phyloP scores from a whole-genome alignment of 179 eudicot genomes.

The Corrigiola litoralis region DNA sequence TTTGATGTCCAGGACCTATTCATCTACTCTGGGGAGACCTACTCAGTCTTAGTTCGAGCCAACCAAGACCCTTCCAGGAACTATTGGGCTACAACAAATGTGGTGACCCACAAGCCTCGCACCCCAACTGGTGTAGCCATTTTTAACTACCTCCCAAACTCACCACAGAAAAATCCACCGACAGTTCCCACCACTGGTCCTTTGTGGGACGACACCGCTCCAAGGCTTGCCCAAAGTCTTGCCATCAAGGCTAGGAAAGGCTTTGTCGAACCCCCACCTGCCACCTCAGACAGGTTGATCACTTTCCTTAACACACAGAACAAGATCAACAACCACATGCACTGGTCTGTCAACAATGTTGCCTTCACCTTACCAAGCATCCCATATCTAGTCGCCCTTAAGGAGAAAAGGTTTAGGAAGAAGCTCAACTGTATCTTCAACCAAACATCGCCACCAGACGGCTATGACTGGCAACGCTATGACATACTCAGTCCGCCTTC shows the following conservation, averaged over 20 bases:
- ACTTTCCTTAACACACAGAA: conserved; percentile 78
- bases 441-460: conserved; percentile 50
- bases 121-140: conserved; percentile 69
- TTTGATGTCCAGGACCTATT: conserved; percentile 62
- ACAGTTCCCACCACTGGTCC: conserved; percentile 62
- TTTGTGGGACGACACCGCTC: conserved; percentile 44
- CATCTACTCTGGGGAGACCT: conserved; percentile 86
- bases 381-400: conserved; percentile 66
- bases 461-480: conserved; percentile 37
- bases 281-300: conserved; percentile 39
- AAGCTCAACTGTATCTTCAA: conserved; percentile 36
- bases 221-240: conserved; percentile 47
- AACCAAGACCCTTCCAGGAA: conserved; percentile 68
- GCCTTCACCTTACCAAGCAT: conserved; percentile 56
- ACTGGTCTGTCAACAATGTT: conserved; percentile 70
- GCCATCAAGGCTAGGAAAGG: conserved; percentile 45
- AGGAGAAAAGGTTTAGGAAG: conserved; percentile 25
- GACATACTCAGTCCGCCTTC: conserved; percentile 32
- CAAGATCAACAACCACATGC: conserved; percentile 28
- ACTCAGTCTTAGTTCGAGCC: conserved; percentile 68
- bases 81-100: conserved; percentile 59
- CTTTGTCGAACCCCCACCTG: conserved; percentile 46
- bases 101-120: conserved; percentile 49
- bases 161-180: conserved; percentile 39
- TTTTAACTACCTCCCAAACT: conserved; percentile 74